Evolutionary conservation across 208 protist species (phyloP).

Genomic region (Naegleria gruberi): DNA sequence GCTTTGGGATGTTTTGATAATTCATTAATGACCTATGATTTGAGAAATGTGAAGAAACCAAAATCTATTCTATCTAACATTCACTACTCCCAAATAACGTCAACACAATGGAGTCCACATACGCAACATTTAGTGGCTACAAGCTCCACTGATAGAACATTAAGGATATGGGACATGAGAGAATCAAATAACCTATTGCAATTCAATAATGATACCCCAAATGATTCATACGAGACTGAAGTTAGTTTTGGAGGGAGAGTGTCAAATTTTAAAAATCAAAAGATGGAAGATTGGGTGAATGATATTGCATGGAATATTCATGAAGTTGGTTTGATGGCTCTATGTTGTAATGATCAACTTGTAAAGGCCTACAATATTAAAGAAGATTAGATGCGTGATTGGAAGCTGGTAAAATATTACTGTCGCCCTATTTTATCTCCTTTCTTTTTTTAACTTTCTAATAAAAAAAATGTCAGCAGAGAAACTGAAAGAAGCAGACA

Average conservation of each 20-base stretch:
- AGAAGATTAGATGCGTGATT: too few species aligned
- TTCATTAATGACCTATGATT: not conserved
- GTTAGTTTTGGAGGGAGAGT: not conserved
- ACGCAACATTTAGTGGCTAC: slow-evolving; percentile 1
- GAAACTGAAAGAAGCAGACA: not conserved
- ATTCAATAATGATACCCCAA: too few species aligned
- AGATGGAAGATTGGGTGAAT: slow-evolving; percentile 16
- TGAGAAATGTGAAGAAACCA: not conserved
- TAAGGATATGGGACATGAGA: slow-evolving; percentile 24
- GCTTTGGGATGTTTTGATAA: slow-evolving; percentile 7
- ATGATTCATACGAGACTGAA: not conserved
- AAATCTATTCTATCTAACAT: not conserved
- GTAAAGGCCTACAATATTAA: slow-evolving; percentile 9
- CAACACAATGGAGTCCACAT: not conserved
- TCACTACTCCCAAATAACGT: not conserved
- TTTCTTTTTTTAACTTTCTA: too few species aligned
- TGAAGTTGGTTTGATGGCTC: slow-evolving; percentile 17
- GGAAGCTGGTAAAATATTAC: too few species aligned
- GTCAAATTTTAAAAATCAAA: slow-evolving; percentile 8
- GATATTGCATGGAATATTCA: slow-evolving; percentile 9
- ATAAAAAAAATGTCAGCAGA: not conserved
- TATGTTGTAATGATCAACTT: slow-evolving; percentile 20
- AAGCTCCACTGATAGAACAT: not conserved
- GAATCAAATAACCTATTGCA: not conserved
- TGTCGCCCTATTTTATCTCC: too few species aligned